phyloP scores from a whole-genome alignment of 768 basidiomycete species.

The Xerocomellus amylosporus region DNA sequence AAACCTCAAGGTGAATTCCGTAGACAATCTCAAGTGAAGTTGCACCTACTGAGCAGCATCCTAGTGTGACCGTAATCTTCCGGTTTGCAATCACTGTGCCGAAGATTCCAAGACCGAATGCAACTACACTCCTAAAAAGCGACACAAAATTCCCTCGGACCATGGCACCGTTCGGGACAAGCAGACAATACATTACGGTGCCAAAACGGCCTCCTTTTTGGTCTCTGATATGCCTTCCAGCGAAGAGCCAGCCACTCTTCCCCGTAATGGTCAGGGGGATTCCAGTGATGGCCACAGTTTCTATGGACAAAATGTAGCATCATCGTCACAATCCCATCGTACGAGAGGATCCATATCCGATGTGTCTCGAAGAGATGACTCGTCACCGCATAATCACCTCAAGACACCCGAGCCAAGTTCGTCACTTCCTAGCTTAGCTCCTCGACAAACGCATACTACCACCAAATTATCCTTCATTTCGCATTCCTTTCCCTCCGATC shows the following conservation, averaged over 20 bases:
- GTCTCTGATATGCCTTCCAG: slow-evolving; percentile 39
- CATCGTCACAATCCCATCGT: slow-evolving; percentile 29
- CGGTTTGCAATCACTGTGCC: slow-evolving; percentile 65
- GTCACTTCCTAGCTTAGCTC: slow-evolving; percentile 23
- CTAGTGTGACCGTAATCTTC: slow-evolving; percentile 71
- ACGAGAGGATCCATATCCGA: slow-evolving; percentile 26
- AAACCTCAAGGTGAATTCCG: slow-evolving; percentile 58
- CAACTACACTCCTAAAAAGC: slow-evolving; percentile 73
- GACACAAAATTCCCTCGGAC: slow-evolving; percentile 52
- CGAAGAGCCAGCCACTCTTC: slow-evolving; percentile 27
- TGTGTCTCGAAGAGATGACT: slow-evolving; percentile 15
- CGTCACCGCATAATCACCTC: slow-evolving; percentile 13
- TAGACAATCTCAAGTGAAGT: neutral
- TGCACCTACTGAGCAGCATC: neutral
- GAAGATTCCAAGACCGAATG: slow-evolving; percentile 54
- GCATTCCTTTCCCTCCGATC: slow-evolving; percentile 38
- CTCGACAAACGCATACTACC: slow-evolving; percentile 23
- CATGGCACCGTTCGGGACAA: slow-evolving; percentile 37
- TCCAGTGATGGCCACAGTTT: slow-evolving; percentile 39
- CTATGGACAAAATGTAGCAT: slow-evolving; percentile 47
- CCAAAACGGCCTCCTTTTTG: slow-evolving; percentile 49
- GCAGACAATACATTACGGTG: slow-evolving; percentile 39
- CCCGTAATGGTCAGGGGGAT: slow-evolving; percentile 22
- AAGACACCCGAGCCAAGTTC: slow-evolving; percentile 26
- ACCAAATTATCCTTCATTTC: slow-evolving; percentile 44